phyloP scores from a whole-genome alignment of 2,329 filamentous ascomycete genomes.

The Apiospora marii region DNA sequence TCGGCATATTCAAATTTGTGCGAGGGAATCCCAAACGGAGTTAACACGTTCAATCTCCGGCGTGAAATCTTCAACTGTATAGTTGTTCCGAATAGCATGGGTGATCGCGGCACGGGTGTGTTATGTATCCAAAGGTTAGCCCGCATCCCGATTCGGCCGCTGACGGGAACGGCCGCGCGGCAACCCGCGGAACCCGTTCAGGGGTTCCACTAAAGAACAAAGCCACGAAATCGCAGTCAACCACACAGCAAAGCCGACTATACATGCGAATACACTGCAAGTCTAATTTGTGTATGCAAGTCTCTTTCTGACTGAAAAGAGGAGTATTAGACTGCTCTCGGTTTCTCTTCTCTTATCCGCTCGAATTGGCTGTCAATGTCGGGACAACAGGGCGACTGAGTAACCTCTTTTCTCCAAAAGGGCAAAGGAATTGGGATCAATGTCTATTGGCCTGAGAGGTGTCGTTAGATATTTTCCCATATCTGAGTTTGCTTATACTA shows the following conservation, averaged over 20 bases:
- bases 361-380: no score
- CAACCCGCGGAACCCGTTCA: background rate
- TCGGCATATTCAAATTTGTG: background rate
- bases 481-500: no score
- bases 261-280: background rate
- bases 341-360: no score
- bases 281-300: no score
- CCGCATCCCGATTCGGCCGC: background rate
- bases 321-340: no score
- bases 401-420: no score
- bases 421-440: no score
- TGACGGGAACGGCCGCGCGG: background rate
- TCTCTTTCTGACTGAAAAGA: no score
- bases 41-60: background rate
- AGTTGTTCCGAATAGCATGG: background rate
- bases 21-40: background rate
- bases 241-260: background rate
- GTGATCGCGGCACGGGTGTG: background rate
- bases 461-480: no score
- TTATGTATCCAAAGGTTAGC: background rate
- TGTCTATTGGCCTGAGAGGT: no score
- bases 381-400: no score
- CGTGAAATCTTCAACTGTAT: background rate
- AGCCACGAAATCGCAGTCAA: background rate
- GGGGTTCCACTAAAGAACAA: background rate